Base-by-base conservation (phyloP, 2,329 filamentous ascomycete genomes). In the Penicillium rolfsii region DNA sequence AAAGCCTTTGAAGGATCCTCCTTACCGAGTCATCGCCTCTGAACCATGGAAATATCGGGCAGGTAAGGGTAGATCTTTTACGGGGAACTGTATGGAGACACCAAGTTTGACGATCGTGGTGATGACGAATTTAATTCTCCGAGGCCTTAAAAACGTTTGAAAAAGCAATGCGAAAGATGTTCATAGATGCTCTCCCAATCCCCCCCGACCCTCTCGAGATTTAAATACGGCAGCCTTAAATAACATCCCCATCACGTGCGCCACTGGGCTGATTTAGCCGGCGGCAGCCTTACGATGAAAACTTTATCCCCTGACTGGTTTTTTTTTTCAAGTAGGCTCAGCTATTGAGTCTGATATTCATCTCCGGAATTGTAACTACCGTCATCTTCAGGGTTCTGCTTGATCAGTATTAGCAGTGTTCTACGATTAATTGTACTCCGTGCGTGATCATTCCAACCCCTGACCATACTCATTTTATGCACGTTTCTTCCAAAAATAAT, bases 401-500 rank as follows among this genome's bases (percentile, higher is more conserved):
- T 35, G 28, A 50, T 22, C 19, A 22, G 35, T 11, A 35, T 6
- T 7, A 14, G 22, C n/a, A 2, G 8, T 7, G 5, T 3, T 48
- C 45, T 16, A 46, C 22, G 41, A 19, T n/a, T 19, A 33, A 14
- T 26, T 7, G 43, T 46, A 46, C 43, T 22, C 19, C 19, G 19
- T 22, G 19, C 24, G 24, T 30, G 30, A 7, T 6, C 30, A 30
- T 8, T 35, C 5, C 46, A n/a, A n/a, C 46, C 46, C 28, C 28
- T 50, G 30, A 50, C 46, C 35, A 50, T 35, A 35, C 28, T 33
- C 46, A 22, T 22, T 9, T 22, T 50, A 19, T 14, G 30, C 28
- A 33, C 49, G 53, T 33, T 41, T 49, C 50, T 49, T 61, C 45
- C 50, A 52, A 30, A 46, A 52, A 49, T 40, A 45, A 41, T 40